A percentile compares a stretch with the other conserved stretches of the same genome.
Evolutionary conservation across 257 asterid genomes (phyloP).

Genomic region (Solanum microdontum): DNA sequence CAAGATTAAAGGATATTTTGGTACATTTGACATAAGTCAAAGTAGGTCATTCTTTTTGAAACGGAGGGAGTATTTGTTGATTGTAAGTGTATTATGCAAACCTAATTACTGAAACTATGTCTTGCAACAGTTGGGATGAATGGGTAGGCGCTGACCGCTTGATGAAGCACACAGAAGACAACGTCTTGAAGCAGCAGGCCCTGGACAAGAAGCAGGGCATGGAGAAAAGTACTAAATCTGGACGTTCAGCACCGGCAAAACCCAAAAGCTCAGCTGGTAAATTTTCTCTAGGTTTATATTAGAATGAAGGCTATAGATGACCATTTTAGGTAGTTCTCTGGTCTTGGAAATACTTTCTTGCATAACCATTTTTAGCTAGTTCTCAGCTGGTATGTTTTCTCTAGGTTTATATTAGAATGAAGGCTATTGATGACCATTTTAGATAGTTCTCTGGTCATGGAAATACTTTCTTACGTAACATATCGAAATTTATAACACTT

Average conservation of each 20-base stretch:
- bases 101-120: constrained; percentile 9
- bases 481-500: neutral
- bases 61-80: neutral
- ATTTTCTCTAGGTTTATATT: neutral
- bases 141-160: constrained; percentile 85
- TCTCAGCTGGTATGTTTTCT: constrained; percentile 1
- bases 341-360: neutral
- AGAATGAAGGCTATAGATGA: neutral
- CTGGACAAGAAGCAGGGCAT: constrained; percentile 76
- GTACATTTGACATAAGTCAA: no score
- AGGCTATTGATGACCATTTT: neutral
- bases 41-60: neutral
- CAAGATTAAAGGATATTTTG: neutral
- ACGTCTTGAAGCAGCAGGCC: constrained; percentile 58
- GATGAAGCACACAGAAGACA: constrained; percentile 76
- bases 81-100: neutral
- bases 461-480: neutral
- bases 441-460: neutral
- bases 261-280: constrained; percentile 74
- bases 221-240: constrained; percentile 58
- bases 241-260: constrained; percentile 65
- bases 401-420: neutral
- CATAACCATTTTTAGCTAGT: neutral
- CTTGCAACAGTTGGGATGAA: constrained; percentile 88
- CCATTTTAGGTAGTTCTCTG: neutral